These are phyloP conservation scores for Cajanus cajan DNA, from an alignment of 306 rosid genomes.

Conservation along the genomic window DNA sequence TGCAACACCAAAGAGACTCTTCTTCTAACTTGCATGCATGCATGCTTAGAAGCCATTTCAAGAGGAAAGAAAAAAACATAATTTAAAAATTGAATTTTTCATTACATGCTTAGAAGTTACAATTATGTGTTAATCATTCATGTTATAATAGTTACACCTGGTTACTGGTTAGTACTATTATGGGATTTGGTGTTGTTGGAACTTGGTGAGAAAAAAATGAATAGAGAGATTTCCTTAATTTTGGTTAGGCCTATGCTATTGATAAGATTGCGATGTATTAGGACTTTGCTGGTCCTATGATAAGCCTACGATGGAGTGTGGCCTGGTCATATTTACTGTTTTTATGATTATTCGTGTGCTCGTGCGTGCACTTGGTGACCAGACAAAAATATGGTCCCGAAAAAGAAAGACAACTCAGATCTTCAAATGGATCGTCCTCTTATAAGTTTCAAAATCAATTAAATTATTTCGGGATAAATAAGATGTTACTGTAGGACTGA, in stretches of 20 bases:
- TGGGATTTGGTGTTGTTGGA: background rate
- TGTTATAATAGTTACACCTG: background rate
- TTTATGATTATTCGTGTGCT: conserved; percentile 22
- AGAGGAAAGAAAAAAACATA: no score
- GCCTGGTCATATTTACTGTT: conserved; percentile 11
- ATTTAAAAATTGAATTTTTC: no score
- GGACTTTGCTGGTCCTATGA: background rate
- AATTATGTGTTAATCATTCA: no score
- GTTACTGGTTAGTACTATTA: no score
- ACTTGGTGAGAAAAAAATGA: background rate
- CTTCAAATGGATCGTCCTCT: background rate
- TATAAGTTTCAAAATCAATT: background rate
- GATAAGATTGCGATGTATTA: conserved; percentile 1
- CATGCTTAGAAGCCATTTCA: no score
- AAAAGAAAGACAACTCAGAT: conserved; percentile 25
- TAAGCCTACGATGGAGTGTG: conserved; percentile 4
- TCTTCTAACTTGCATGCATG: no score
- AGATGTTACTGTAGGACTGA: background rate
- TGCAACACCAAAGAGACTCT: background rate
- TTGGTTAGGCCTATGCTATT: background rate
- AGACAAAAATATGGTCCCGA: conserved; percentile 16
- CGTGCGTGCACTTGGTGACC: conserved; percentile 27
- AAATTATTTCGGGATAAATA: background rate
- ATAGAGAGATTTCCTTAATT: background rate
- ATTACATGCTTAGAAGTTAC: no score